Evolutionary conservation across 78 protist species (phyloP), one percentile per base, ranked within the genome.

Genomic region (Dictyostelium purpureum): DNA sequence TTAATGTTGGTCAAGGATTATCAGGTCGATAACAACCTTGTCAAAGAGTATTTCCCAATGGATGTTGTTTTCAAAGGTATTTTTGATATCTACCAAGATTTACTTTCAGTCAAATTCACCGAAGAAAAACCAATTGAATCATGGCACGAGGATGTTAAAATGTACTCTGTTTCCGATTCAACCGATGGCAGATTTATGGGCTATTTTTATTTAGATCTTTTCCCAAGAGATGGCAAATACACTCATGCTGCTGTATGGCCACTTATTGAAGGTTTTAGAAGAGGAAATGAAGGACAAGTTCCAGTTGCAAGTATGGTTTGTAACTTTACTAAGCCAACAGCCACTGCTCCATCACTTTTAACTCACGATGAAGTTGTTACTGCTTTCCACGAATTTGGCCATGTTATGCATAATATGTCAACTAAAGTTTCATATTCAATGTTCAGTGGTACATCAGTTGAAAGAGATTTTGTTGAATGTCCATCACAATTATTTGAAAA

Each of bases 221-320:
- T 33, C 81, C 96, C 97, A 37, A 26, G 97, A 26, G 97, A 94
- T 0, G 97, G 97, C 26, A 94, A 96, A 79, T 96, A 65, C 88
- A 26, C 63, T 21, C 97, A 96, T 73, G 78, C 79, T 33, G 92
- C 92, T 7, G 92, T 85, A 0, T 85, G 77, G 79, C 79, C 85
- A 35, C 40, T 87, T 33, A 69, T 52, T 38, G 74, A 35, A 21
- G 81, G 79, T 16, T 70, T 35, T 49, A 19, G 11, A 51, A 45
- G 79, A 51, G 54, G 51, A 59, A 24, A 9, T 24, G 88, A 65
- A 37, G 61, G 37, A 0, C 94, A 93, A 65, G 19, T n/a, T 10
- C 95, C 95, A 35, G 51, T 35, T 2, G 67, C 95, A 1, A 92
- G 51, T 19, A 65, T 75, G 69, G 75, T 88, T 16, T 43, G 85